Percentiles rank a stretch among this genome's conserved stretches.
phyloP scores from a whole-genome alignment of 1,139 yeast genomes.

The Taiozyma sp. region DNA sequence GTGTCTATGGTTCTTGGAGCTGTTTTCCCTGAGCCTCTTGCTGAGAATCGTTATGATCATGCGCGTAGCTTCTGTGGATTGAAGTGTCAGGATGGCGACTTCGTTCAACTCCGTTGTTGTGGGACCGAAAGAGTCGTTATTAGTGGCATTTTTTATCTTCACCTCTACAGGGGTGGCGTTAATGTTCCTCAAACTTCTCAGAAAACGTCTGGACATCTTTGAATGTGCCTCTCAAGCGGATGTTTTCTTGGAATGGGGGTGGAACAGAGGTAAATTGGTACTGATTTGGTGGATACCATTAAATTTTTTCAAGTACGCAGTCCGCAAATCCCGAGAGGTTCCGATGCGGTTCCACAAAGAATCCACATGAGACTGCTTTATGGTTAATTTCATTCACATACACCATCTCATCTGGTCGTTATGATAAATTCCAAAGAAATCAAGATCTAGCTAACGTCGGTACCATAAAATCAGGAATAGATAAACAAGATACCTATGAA shows the following conservation, averaged over 20 bases:
- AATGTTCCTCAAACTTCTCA: constrained; percentile 84
- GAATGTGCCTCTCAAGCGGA: no score
- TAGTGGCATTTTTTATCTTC: constrained; percentile 85
- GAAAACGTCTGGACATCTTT: constrained; percentile 61
- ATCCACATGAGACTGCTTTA: constrained; percentile 40
- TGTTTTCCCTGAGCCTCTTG: constrained; percentile 80
- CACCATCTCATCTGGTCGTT: constrained; percentile 45
- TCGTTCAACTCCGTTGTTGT: constrained; percentile 79
- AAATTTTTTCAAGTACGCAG: no score
- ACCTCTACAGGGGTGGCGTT: constrained; percentile 87
- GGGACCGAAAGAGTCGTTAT: constrained; percentile 87
- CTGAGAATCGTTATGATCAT: constrained; percentile 82
- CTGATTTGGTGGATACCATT: no score
- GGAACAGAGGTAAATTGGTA: no score
- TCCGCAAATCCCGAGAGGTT: background rate
- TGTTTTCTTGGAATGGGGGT: no score
- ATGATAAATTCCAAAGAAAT: constrained; percentile 52
- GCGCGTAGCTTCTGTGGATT: constrained; percentile 67
- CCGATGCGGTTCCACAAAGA: constrained; percentile 26
- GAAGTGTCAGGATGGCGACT: constrained; percentile 65
- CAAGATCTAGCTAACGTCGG: constrained; percentile 49
- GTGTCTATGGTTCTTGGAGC: constrained; percentile 94
- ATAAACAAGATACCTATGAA: constrained; percentile 38
- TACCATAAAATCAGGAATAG: constrained; percentile 47
- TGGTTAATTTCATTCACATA: constrained; percentile 55